Percentiles rank a stretch among this genome's conserved stretches.
Evolutionary conservation across 257 asterid species (phyloP).

Genomic region (Scutellaria baicalensis): DNA sequence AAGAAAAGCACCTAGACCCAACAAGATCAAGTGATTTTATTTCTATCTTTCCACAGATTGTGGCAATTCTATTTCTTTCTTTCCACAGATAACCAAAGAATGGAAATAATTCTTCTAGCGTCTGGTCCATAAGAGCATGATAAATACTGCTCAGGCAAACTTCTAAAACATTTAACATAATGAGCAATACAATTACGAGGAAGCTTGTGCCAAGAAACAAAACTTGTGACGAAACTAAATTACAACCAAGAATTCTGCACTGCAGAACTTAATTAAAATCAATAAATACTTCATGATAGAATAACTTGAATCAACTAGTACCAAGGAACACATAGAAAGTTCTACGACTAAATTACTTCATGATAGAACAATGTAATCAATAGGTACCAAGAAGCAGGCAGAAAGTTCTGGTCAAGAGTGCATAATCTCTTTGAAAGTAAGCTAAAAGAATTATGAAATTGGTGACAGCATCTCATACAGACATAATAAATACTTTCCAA

Average conservation of each 20-base stretch:
- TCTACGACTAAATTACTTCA: background rate
- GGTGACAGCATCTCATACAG: constrained; percentile 1
- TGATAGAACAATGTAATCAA: background rate
- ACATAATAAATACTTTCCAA: background rate
- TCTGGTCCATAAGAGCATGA: no score
- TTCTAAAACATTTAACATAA: background rate
- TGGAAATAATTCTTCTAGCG: no score
- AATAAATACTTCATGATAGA: background rate
- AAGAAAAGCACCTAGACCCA: no score
- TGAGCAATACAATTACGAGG: background rate
- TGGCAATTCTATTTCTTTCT: no score
- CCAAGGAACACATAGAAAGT: background rate
- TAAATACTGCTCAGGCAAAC: background rate
- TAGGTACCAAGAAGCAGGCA: background rate
- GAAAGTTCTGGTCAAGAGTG: background rate
- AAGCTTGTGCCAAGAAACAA: background rate
- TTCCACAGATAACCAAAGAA: no score
- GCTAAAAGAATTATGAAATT: background rate
- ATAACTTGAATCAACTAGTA: background rate
- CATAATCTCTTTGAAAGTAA: background rate
- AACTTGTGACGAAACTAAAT: background rate
- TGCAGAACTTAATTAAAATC: background rate
- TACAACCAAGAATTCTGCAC: background rate
- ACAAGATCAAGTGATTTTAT: no score
- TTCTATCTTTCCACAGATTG: no score